Conservation (phyloP, 306 rosid genomes). For the Adenanthera pavonina region DNA sequence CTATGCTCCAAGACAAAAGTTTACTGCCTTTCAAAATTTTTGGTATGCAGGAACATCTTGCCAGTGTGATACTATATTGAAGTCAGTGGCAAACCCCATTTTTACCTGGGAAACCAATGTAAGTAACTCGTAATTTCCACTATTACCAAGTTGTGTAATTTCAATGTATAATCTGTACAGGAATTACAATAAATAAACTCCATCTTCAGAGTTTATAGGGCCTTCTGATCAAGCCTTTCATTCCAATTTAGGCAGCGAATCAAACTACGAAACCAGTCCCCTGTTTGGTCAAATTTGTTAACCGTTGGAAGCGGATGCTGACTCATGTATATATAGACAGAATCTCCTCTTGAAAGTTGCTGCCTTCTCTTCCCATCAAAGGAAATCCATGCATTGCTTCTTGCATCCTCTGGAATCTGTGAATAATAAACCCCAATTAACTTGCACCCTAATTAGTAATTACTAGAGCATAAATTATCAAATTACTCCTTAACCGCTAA, state of each 20-base stretch:
- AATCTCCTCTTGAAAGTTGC: constrained; percentile 97
- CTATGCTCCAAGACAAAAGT: constrained; percentile 33
- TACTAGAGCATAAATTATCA: constrained; percentile 24
- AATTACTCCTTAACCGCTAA: constrained; percentile 28
- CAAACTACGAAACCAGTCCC: constrained; percentile 99
- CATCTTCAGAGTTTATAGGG: constrained; percentile 57
- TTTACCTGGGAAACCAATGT: constrained; percentile 39
- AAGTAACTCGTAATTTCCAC: constrained; percentile 41
- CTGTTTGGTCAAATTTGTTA: constrained; percentile 95
- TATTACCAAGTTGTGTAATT: constrained; percentile 32
- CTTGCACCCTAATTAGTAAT: constrained; percentile 27
- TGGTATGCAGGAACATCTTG: constrained; percentile 25
- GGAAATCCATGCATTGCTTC: constrained; percentile 98
- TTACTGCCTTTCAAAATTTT: constrained; percentile 40
- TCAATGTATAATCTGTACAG: constrained; percentile 51
- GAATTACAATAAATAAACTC: constrained; percentile 44
- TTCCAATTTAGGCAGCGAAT: constrained; percentile 99
- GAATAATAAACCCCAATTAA: constrained; percentile 32
- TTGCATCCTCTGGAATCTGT: constrained; percentile 94
- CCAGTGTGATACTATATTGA: constrained; percentile 12
- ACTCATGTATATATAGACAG: constrained; percentile 87
- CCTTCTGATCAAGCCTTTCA: constrained; percentile 97
- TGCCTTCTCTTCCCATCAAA: constrained; percentile 99
- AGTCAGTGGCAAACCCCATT: constrained; percentile 32
- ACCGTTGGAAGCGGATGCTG: constrained; percentile 97